Evolutionary conservation across 169 alveolate species (phyloP).

Genomic region (Neospora caninum): DNA sequence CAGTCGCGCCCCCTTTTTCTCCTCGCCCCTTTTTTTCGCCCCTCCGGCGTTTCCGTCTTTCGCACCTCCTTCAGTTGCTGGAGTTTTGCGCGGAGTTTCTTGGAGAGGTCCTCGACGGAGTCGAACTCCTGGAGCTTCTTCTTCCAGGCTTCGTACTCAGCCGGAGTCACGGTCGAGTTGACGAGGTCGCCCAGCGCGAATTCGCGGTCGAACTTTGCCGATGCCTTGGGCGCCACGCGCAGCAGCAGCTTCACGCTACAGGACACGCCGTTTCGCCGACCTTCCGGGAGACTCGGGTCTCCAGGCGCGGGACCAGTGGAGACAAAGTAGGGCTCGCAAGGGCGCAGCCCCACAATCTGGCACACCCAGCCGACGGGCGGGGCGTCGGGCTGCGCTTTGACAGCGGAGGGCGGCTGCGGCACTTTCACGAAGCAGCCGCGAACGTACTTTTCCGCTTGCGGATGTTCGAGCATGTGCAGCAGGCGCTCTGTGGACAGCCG

Average conservation of each 20-base stretch:
- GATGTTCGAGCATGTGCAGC: slow-evolving; percentile 44
- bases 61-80: slow-evolving; percentile 24
- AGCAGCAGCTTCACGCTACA: not conserved
- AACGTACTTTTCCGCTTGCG: slow-evolving; percentile 41
- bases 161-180: slow-evolving; percentile 14
- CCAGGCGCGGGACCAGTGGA: not conserved
- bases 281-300: not conserved
- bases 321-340: slow-evolving; percentile 26
- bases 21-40: not conserved
- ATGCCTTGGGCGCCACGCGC: slow-evolving; percentile 16
- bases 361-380: slow-evolving; percentile 12
- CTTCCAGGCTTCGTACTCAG: slow-evolving; percentile 5
- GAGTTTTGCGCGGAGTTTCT: not conserved
- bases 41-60: too few species aligned
- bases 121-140: slow-evolving; percentile 37
- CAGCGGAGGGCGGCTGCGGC: not conserved
- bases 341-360: slow-evolving; percentile 22
- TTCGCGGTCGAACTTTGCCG: slow-evolving; percentile 34
- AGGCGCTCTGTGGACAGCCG: slow-evolving; percentile 30
- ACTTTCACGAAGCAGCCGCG: slow-evolving; percentile 54
- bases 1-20: too few species aligned
- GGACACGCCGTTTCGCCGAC: not conserved
- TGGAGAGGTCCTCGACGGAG: slow-evolving; percentile 30
- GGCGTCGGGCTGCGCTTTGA: not conserved
- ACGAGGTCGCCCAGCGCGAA: slow-evolving; percentile 33